These are phyloP conservation scores for Chrysoporthe puriensis DNA, from an alignment of 2,329 filamentous ascomycete genomes.

Conservation along the genomic window DNA sequence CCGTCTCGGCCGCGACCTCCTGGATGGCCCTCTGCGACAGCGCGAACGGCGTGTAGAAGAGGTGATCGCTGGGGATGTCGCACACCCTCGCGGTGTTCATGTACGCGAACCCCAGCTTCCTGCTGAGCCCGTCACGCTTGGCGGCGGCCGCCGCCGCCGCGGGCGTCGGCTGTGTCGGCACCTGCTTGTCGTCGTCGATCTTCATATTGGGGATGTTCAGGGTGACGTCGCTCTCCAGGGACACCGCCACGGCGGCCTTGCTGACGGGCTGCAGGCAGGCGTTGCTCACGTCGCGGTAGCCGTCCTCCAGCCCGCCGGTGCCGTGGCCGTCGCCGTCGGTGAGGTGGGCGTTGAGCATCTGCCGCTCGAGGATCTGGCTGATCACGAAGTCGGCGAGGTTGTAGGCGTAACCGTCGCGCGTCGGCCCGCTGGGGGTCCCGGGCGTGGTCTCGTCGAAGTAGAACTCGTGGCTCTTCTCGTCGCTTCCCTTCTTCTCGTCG, in stretches of 20 bases:
- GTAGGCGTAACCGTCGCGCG: constrained; percentile 48
- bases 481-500: constrained; percentile 27
- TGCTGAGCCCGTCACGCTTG: not conserved
- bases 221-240: constrained; percentile 29
- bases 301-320: constrained; percentile 37
- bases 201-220: constrained; percentile 32
- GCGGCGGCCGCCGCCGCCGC: not conserved
- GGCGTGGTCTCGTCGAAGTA: constrained; percentile 17
- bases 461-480: constrained; percentile 15
- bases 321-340: constrained; percentile 51
- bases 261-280: constrained; percentile 43
- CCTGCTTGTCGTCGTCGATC: constrained; percentile 28
- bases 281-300: constrained; percentile 47
- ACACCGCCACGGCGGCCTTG: constrained; percentile 11
- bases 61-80: constrained; percentile 47
- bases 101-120: constrained; percentile 4
- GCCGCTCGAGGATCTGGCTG: constrained; percentile 51
- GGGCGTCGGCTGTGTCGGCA: constrained; percentile 28
- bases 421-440: constrained; percentile 33
- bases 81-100: constrained; percentile 40
- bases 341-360: constrained; percentile 48
- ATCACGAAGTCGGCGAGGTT: constrained; percentile 46
- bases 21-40: constrained; percentile 44
- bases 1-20: constrained; percentile 22
- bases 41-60: constrained; percentile 58